phyloP scores from a whole-genome alignment of 345 rosid species.

The Aquilaria sinensis region DNA sequence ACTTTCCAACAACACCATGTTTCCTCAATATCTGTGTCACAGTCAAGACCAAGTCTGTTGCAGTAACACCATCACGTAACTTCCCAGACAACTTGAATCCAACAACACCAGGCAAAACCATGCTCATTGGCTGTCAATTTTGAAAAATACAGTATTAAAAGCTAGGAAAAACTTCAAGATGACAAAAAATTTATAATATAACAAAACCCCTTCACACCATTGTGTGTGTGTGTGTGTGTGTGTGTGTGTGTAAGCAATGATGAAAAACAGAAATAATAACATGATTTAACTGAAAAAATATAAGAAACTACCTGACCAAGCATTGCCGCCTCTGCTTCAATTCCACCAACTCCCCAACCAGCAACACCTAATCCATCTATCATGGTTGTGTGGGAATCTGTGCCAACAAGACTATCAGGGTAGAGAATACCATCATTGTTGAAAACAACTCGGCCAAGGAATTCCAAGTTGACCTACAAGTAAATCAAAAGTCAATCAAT shows the following conservation, averaged over 20 bases:
- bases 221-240: no score
- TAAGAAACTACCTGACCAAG: conserved; percentile 64
- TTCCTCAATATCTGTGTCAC: conserved; percentile 83
- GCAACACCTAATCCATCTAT: conserved; percentile 89
- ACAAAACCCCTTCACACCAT: neutral
- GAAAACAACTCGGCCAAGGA: conserved; percentile 82
- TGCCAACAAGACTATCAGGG: conserved; percentile 91
- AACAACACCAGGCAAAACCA: conserved; percentile 91
- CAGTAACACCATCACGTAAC: conserved; percentile 72
- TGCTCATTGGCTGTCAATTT: conserved; percentile 75
- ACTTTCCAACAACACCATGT: conserved; percentile 93
- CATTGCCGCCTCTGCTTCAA: conserved; percentile 90
- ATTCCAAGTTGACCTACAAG: conserved; percentile 81
- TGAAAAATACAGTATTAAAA: conserved; percentile 19
- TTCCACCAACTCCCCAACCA: conserved; percentile 97
- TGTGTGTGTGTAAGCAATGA: no score
- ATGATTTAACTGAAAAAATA: neutral
- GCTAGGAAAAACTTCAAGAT: conserved; percentile 2
- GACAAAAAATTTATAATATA: neutral
- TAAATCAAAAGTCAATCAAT: conserved; percentile 7
- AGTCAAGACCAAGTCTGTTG: conserved; percentile 86
- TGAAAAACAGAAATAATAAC: neutral
- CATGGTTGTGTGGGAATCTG: conserved; percentile 94
- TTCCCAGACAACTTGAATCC: conserved; percentile 74
- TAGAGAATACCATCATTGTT: conserved; percentile 63